Evolutionary conservation across 768 basidiomycete species (phyloP), one percentile per base, ranked within the genome.

Genomic region (Leccinum ochraceum): DNA sequence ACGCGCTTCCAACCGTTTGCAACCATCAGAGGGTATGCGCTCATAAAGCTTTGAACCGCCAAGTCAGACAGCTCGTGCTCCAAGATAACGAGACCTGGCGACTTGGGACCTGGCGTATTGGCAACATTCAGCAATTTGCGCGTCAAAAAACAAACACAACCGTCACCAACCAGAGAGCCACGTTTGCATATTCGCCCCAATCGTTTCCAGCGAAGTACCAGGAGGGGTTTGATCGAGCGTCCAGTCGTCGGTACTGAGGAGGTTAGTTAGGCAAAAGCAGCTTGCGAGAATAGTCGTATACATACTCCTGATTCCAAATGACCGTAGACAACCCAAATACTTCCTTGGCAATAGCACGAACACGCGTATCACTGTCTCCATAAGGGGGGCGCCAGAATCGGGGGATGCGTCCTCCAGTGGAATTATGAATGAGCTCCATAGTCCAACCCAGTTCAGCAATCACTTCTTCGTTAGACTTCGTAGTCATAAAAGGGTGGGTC

Each of bases 351-450:
- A 98, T 92, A 4, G 94, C 87, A 39, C 84, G 80, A 34, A 96
- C 91, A 53, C 95, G 84, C 73, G 82, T 83, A 69, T 98, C 95
- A 50, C 83, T 82, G 71, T 95, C 90, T 36, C 92, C 92, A 69
- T 84, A 94, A 8, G 93, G 93, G 2, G 92, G 92, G n/a, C 93
- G 78, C 94, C 94, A 97, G 79, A 81, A 95, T 52, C 77, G 76
- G 16, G 88, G 83, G n/a, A 87, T 66, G 13, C 84, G 82, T 4
- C 95, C 95, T 39, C 89, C 89, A 5, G 88, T 92, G 1, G 86
- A 86, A 71, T 94, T 87, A 64, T 87, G 84, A 61, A 95, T 89
- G 62, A 95, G 75, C 71, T 86, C 83, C 76, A 88, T 81, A 4
- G 90, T 86, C 87, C 89, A 94, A 11, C 92, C 93, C 58, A 95